Evolutionary conservation across 2,329 filamentous ascomycete genomes (phyloP).

Genomic region (Zalaria sp.): DNA sequence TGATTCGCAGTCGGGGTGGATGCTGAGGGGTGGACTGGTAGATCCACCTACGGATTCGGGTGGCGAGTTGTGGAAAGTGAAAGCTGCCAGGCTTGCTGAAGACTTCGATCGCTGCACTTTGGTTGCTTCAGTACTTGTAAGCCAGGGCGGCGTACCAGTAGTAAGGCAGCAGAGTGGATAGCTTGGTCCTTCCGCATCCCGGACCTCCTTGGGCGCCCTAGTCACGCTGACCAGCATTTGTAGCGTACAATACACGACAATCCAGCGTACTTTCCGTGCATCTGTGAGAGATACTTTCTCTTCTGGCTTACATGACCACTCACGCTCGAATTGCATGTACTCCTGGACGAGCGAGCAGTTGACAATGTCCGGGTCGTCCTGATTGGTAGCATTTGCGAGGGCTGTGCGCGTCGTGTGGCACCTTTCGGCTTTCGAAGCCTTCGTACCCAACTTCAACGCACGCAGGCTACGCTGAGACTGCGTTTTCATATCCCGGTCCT

Average conservation of each 20-base stretch:
- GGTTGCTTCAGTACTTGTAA: conserved; percentile 4
- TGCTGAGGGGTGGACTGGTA: conserved; percentile 8
- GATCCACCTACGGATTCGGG: not conserved
- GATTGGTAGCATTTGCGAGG: conserved; percentile 35
- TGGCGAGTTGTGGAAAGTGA: no score
- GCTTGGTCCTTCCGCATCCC: conserved; percentile 37
- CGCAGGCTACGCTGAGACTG: conserved; percentile 20
- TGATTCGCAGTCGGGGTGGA: conserved; percentile 32
- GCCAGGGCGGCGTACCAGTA: conserved; percentile 25
- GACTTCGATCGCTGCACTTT: not conserved
- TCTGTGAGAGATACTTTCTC: conserved; percentile 49
- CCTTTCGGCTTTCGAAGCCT: conserved; percentile 30
- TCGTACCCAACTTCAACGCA: conserved; percentile 20
- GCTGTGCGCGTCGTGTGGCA: conserved; percentile 39
- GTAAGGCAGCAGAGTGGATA: conserved; percentile 45
- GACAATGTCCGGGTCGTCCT: conserved; percentile 18
- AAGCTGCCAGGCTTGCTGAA: not conserved
- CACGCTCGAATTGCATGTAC: conserved; percentile 57
- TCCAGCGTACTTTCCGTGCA: conserved; percentile 65
- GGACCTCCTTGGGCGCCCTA: conserved; percentile 45
- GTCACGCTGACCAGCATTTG: conserved; percentile 58
- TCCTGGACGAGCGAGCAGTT: conserved; percentile 45
- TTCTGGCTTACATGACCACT: conserved; percentile 40
- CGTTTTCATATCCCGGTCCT: conserved; percentile 10
- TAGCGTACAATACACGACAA: conserved; percentile 58